Evolutionary conservation across 345 rosid species (phyloP).

Genomic region (Triadica sebifera): DNA sequence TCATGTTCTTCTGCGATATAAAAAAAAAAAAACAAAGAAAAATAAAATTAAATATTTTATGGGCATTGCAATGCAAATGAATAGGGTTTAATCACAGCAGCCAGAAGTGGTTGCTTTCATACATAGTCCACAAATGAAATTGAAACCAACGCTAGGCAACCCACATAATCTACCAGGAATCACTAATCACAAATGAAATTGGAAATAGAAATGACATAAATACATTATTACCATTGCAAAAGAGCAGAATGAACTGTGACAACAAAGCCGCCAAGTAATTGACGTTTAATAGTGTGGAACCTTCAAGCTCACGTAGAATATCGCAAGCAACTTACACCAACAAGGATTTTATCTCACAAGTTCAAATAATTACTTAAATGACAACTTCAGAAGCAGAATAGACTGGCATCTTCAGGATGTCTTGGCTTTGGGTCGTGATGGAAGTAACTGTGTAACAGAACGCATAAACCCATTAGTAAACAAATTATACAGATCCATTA

Average conservation of each 20-base stretch:
- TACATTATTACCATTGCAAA: neutral
- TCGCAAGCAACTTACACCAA: slow-evolving; percentile 33
- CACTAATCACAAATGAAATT: neutral
- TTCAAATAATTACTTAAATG: slow-evolving; percentile 30
- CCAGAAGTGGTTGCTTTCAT: too few relatives aligned
- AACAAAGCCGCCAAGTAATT: slow-evolving; percentile 14
- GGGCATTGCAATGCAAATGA: too few relatives aligned
- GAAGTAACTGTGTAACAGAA: slow-evolving; percentile 57
- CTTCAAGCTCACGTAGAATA: slow-evolving; percentile 14
- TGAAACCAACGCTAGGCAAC: neutral
- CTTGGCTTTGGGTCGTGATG: slow-evolving; percentile 63
- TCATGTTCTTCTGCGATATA: too few relatives aligned
- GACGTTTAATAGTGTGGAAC: neutral
- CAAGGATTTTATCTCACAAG: slow-evolving; percentile 22
- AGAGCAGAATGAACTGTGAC: slow-evolving; percentile 15
- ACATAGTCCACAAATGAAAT: neutral
- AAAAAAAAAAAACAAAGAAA: too few relatives aligned
- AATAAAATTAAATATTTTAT: too few relatives aligned
- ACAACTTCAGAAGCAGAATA: slow-evolving; percentile 18
- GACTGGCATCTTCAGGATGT: slow-evolving; percentile 30
- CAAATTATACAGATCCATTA: neutral
- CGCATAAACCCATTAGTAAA: slow-evolving; percentile 4
- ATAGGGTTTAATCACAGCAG: too few relatives aligned
- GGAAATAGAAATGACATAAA: neutral
- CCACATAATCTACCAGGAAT: neutral